Evolutionary conservation across 495 filamentous ascomycete species (phyloP).

Genomic region (Daldinia concentrica): DNA sequence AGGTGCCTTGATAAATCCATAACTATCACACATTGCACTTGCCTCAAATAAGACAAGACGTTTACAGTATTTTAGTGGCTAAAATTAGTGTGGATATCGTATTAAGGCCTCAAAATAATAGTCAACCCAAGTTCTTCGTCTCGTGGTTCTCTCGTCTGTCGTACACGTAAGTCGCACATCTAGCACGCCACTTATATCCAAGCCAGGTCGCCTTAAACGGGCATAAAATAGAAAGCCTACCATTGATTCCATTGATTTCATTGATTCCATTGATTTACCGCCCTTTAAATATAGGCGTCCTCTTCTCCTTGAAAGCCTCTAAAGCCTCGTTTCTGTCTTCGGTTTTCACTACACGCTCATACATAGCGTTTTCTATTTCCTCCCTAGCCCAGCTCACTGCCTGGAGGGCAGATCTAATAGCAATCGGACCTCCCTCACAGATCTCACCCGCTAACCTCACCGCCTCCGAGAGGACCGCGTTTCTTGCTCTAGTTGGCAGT

Average conservation of each 20-base stretch:
- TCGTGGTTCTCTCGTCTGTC: no score
- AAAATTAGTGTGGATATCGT: no score
- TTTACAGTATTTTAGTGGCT: no score
- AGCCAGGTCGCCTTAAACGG: no score
- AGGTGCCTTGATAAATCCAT: background rate
- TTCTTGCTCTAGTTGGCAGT: constrained; percentile 60
- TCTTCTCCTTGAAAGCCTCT: constrained; percentile 87
- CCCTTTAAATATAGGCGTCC: constrained; percentile 84
- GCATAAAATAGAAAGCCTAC: background rate
- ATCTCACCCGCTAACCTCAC: constrained; percentile 82
- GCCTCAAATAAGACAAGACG: background rate
- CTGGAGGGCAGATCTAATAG: constrained; percentile 73
- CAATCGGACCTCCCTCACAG: constrained; percentile 86
- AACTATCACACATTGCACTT: background rate
- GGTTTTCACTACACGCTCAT: constrained; percentile 79
- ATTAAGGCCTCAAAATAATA: no score
- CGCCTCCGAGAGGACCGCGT: constrained; percentile 73
- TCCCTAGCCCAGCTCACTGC: constrained; percentile 75
- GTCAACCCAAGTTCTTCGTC: no score
- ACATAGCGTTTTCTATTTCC: constrained; percentile 78
- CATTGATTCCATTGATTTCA: background rate
- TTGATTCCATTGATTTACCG: constrained; percentile 43
- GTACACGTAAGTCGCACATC: background rate
- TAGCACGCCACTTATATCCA: background rate
- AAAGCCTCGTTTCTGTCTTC: constrained; percentile 89